Conservation (phyloP, 140 eudicot species). For the Oenanthe javanica region DNA sequence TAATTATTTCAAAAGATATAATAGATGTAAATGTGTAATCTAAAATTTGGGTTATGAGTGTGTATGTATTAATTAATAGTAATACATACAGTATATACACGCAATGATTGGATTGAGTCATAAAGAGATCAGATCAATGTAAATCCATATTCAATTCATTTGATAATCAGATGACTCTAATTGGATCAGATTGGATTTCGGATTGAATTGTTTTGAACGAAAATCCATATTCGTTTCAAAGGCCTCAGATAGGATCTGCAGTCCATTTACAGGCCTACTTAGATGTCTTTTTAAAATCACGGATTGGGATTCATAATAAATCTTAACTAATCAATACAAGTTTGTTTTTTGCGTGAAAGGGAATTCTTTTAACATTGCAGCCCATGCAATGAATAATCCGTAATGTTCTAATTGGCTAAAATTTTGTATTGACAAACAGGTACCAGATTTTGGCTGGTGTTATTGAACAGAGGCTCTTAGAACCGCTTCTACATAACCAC, state of each 20-base stretch:
- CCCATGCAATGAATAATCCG: not conserved
- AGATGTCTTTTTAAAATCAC: not conserved
- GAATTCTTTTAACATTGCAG: not conserved
- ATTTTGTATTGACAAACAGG: conserved; percentile 24
- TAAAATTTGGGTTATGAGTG: not conserved
- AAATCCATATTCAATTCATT: not conserved
- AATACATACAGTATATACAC: not conserved
- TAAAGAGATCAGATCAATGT: not conserved
- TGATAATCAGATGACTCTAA: not conserved
- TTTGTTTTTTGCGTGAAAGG: not conserved
- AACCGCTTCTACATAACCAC: conserved; percentile 74
- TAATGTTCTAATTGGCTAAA: not conserved
- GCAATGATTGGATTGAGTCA: not conserved
- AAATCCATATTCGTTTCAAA: not conserved
- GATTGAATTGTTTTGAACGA: not conserved
- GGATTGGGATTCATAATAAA: not conserved
- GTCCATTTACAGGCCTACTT: not conserved
- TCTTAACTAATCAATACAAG: not conserved
- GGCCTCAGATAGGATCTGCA: not conserved
- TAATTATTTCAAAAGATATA: not conserved
- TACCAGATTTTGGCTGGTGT: conserved; percentile 89
- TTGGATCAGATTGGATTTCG: not conserved
- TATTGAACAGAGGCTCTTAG: conserved; percentile 79
- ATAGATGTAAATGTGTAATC: not conserved
- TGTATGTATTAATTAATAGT: not conserved